Evolutionary conservation across 2,329 filamentous ascomycete species (phyloP), one percentile per base, ranked within the genome.

Genomic region (Gliomastix tumulicola): DNA sequence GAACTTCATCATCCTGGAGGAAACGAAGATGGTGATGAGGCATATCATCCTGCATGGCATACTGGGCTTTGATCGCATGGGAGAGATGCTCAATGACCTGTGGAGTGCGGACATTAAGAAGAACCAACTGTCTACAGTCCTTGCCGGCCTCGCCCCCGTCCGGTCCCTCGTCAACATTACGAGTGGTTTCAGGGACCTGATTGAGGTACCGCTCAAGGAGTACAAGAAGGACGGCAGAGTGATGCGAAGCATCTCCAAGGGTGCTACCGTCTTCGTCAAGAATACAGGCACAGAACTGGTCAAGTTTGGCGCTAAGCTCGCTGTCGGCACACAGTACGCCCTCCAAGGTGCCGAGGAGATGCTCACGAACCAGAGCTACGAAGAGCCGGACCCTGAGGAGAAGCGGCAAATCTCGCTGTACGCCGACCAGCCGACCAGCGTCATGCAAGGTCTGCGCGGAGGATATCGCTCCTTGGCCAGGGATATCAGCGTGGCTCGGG

Each of bases 201-300:
- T 98, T 3, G 83, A 92, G 37, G 81, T 98, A 4, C 92, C 92
- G 0, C 82, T 98, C 55, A 79, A 79, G 12, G 92, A 98, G 56
- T 98, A 98, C 60, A 79, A 79, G 55, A 96, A 94, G 57, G 92
- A 98, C 48, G 92, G 92, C 0, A 81, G 92, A 21, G 79, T 98
- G 36, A 81, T 98, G 5, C 84, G 92, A 36, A 92, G 88, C 56
- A 83, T 98, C 36, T 82, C 88, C 42, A 97, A 95, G 61, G 92
- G 94, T 3, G 88, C 89, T 0, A 68, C 82, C 8, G 83, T 87
- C 3, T 98, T 98, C 60, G 89, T 87, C 23, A 89, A 85, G 51
- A 96, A 88, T 2, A 98, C 92, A 0, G 89, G 89, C 4, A 94
- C 84, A 1, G 92, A 96, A 54, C 72, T 97, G n/a, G 84, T 95